Evolutionary conservation across 1,139 yeast species (phyloP).

Genomic region (Sugiyamaella neomexicana): DNA sequence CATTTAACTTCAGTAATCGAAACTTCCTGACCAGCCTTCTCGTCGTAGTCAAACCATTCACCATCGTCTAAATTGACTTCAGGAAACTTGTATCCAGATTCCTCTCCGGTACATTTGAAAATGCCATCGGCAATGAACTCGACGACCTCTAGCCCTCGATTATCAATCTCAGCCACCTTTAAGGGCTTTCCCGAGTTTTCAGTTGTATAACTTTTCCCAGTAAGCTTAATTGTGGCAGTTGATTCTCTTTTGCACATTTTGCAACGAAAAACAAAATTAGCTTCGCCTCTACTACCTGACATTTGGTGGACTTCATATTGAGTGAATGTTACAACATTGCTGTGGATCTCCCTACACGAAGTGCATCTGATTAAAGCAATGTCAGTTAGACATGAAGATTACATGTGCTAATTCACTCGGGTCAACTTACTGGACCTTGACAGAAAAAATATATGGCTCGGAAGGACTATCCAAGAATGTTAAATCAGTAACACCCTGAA

Average conservation of each 20-base stretch:
- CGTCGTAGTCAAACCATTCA: constrained; percentile 97
- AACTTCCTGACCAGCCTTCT: constrained; percentile 76
- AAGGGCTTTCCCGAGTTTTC: constrained; percentile 45
- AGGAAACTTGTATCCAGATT: constrained; percentile 52
- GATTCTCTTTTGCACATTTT: constrained; percentile 58
- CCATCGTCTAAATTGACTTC: constrained; percentile 75
- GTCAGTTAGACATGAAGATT: constrained; percentile 4
- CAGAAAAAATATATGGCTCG: constrained; percentile 70
- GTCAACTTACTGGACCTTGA: constrained; percentile 51
- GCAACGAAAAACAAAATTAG: constrained; percentile 81
- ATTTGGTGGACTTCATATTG: constrained; percentile 60
- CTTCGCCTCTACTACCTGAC: constrained; percentile 75
- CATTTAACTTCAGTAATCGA: constrained; percentile 72
- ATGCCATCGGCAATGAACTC: constrained; percentile 69
- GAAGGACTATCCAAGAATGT: constrained; percentile 60
- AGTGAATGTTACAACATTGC: constrained; percentile 72
- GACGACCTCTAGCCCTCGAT: constrained; percentile 77
- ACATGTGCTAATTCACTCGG: not conserved
- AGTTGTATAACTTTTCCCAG: constrained; percentile 36
- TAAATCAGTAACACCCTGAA: constrained; percentile 64
- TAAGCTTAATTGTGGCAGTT: constrained; percentile 33
- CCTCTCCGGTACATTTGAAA: constrained; percentile 61
- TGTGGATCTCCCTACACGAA: constrained; percentile 75
- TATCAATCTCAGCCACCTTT: constrained; percentile 67
- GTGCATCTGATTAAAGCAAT: constrained; percentile 68